Base-by-base conservation (phyloP, 2,329 filamentous ascomycete species). In the Emergomyces pasteurianus region DNA sequence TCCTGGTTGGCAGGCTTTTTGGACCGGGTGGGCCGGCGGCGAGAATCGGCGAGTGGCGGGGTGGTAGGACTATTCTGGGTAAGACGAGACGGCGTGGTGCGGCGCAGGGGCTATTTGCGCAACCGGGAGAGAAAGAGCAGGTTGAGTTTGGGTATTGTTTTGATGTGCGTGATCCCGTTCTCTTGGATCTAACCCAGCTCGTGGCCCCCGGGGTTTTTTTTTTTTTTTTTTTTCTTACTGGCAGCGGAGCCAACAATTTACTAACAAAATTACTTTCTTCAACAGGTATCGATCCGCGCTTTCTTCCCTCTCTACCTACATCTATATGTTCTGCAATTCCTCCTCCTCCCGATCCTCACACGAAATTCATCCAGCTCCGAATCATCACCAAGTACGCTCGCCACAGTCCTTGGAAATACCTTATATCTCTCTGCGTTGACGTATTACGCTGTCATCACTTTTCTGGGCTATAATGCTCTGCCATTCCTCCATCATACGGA, bases 61-160 rank as follows among this genome's bases (percentile, higher is more conserved):
- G 21, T 64, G 64, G 77, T 62, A 28, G 54, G 36, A 43, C 54
- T 38, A 57, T 43, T n/a, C 7, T 57, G n/a, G 63, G 65, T 2
- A 52, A 63, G 16, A 61, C 63, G 59, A 63, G 66, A 58, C 65
- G 67, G 69, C 63, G 74, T 63, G 72, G 75, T 60, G 71, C 73
- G 21, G 75, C 78, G 56, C 76, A 81, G 68, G 83, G 85, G 1
- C 72, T 87, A 7, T 86, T 87, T 67, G 77, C 80, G 5, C 80
- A 83, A 59, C 79, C 80, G 0, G 76, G 75, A 10, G 75, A 77
- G 63, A 80, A 80, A 36, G 84, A 86, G 60, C 81, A 81, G 62
- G 71, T 88, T 63, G 85, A 87, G 68, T 88, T 87, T 73, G 85
- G 85, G 59, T 88, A 88, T 70, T 87, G 85, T 71, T 87, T 87